A percentile compares a stretch with the other conserved stretches of the same genome.
phyloP scores from a whole-genome alignment of 1,284 basidiomycete genomes.

The Naganishia liquefaciens region DNA sequence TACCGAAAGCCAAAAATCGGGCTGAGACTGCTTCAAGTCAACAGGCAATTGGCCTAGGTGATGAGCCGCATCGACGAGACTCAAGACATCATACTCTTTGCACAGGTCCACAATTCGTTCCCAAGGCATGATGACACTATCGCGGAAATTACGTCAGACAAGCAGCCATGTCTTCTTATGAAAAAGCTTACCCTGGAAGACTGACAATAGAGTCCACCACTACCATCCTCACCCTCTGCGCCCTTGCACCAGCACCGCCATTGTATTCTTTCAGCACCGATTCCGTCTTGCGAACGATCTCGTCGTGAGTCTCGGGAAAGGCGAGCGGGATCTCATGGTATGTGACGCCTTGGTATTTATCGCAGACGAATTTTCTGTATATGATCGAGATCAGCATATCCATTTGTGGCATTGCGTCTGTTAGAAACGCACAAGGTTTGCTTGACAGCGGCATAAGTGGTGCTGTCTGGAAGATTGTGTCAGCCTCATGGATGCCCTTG shows the following conservation, averaged over 20 bases:
- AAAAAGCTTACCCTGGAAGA: slow-evolving; percentile 59
- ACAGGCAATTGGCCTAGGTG: slow-evolving; percentile 65
- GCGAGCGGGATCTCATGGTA: slow-evolving; percentile 60
- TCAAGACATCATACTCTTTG: slow-evolving; percentile 66
- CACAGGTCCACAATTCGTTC: slow-evolving; percentile 70
- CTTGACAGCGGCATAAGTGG: slow-evolving; percentile 66
- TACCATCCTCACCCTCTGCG: slow-evolving; percentile 60
- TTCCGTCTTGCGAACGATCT: slow-evolving; percentile 63
- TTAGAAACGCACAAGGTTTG: slow-evolving; percentile 55
- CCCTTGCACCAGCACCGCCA: slow-evolving; percentile 26
- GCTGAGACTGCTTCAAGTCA: slow-evolving; percentile 62
- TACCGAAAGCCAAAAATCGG: slow-evolving; percentile 75
- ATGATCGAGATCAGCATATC: neutral
- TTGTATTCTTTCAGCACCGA: slow-evolving; percentile 51
- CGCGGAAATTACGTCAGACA: neutral
- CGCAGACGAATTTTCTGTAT: slow-evolving; percentile 60
- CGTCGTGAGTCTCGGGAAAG: slow-evolving; percentile 67
- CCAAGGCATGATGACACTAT: slow-evolving; percentile 71
- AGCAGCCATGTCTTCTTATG: slow-evolving; percentile 2
- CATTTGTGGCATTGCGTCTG: neutral
- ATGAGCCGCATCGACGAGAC: slow-evolving; percentile 80
- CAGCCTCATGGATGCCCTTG: neutral
- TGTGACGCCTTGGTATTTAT: slow-evolving; percentile 61
- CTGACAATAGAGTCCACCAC: slow-evolving; percentile 74
- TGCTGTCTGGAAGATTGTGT: slow-evolving; percentile 57